A percentile compares a stretch with the other conserved stretches of the same genome.
Evolutionary conservation across 805 yeast species (phyloP).

Genomic region (Starmerella powellii): DNA sequence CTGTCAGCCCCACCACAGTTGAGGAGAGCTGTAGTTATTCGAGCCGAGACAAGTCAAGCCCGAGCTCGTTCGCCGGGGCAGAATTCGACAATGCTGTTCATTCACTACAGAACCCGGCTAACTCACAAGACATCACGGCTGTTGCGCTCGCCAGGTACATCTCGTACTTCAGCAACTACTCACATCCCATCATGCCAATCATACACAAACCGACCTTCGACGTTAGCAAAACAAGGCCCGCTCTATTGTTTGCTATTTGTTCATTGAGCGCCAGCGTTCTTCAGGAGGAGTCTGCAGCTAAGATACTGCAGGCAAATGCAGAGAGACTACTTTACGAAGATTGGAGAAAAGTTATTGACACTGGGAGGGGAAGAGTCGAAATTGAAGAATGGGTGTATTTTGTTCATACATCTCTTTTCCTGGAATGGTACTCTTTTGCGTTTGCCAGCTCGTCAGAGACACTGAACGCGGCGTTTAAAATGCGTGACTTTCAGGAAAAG

Average conservation of each 20-base stretch:
- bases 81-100: too few species aligned
- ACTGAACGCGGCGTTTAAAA: neutral
- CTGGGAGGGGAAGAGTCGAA: neutral
- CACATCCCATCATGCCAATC: constrained; percentile 1
- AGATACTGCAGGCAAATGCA: neutral
- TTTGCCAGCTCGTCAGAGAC: neutral
- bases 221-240: neutral
- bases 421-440: neutral
- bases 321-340: neutral
- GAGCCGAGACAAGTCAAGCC: too few species aligned
- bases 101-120: too few species aligned
- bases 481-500: neutral
- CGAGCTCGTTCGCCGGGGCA: too few species aligned
- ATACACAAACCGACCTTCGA: constrained; percentile 4
- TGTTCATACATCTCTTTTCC: neutral
- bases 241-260: constrained; percentile 4
- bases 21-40: too few species aligned
- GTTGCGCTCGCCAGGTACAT: constrained; percentile 2
- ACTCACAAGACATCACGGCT: too few species aligned
- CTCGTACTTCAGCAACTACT: neutral
- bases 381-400: neutral
- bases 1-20: too few species aligned
- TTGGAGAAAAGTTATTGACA: neutral
- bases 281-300: neutral
- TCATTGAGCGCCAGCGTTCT: neutral